phyloP scores from a whole-genome alignment of 768 basidiomycete genomes.

The Boletus huronensis region DNA sequence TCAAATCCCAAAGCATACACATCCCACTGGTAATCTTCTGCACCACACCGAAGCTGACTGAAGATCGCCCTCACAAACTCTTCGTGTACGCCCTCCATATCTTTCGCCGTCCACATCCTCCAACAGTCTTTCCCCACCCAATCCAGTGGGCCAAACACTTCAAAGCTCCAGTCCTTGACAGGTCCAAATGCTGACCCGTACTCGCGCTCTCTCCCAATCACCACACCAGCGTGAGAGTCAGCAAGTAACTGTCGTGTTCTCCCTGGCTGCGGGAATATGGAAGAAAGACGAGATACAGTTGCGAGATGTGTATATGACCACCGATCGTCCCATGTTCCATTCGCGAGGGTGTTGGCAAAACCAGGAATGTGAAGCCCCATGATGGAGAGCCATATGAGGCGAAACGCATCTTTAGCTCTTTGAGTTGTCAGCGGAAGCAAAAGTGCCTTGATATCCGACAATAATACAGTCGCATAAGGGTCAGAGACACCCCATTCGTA shows the following conservation, averaged over 20 bases:
- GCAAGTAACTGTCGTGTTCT: constrained; percentile 36
- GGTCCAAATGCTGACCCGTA: constrained; percentile 63
- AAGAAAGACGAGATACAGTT: constrained; percentile 42
- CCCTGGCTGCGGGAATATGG: constrained; percentile 48
- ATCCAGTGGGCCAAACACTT: constrained; percentile 55
- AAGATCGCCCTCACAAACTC: constrained; percentile 57
- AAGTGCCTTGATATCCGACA: constrained; percentile 64
- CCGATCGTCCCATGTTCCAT: constrained; percentile 59
- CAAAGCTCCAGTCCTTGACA: constrained; percentile 61
- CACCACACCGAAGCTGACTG: constrained; percentile 46
- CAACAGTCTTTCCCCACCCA: constrained; percentile 30
- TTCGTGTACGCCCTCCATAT: constrained; percentile 49
- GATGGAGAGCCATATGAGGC: constrained; percentile 67
- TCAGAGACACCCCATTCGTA: constrained; percentile 53
- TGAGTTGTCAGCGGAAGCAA: constrained; percentile 46
- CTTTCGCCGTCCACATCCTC: constrained; percentile 45
- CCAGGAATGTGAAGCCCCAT: constrained; percentile 73
- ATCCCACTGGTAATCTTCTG: constrained; percentile 63
- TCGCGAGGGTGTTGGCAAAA: constrained; percentile 42
- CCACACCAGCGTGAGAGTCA: constrained; percentile 61
- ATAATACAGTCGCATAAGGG: constrained; percentile 70
- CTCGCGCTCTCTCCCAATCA: constrained; percentile 64
- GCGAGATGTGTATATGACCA: constrained; percentile 55
- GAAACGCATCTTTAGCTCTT: constrained; percentile 52
- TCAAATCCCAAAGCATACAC: constrained; percentile 64